Evolutionary conservation across 2,329 filamentous ascomycete genomes (phyloP), one percentile per base, ranked within the genome.

Genomic region (Ascomycota sp.): DNA sequence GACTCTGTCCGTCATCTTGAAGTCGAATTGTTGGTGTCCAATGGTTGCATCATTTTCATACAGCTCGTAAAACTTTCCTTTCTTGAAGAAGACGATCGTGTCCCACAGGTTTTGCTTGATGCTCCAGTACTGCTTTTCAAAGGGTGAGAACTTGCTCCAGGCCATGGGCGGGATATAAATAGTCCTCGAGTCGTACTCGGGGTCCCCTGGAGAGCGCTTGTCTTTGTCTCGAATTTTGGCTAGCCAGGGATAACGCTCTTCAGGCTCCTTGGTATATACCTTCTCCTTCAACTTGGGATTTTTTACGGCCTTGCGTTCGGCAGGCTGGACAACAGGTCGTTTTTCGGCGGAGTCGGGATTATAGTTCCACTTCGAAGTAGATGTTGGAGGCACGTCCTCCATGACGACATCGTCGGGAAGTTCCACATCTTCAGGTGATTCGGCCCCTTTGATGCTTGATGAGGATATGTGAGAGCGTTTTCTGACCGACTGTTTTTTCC

Each of bases 71-170:
- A 98, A 98, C 44, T 98, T 98, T 44, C 89, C 89, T 61, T 98
- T 98, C 55, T 95, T 98, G 72, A 98, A 98, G 55, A 98, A 98
- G 11, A 98, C 86, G 27, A 98, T 76, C 0, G 85, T 94, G 40
- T 94, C 83, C 79, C 81, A 95, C 39, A 91, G 80, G 42, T 94
- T 94, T 51, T 85, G 79, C 57, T 98, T 98, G 52, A 98, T 95
- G 44, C 92, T 82, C 89, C 89, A 98, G 50, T 98, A 98, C 48
- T 98, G 89, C 51, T 83, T 91, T 53, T 98, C 89, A 39, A 98
- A 98, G 0, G 86, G 69, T 0, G 85, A 91, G 47, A 98, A 94
- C 19, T 78, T 75, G 20, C 57, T 56, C 73, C 75, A 92, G 1
- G 82, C 81, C 22, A 61, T 47, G 0, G 81, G 78, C 1, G 89